Evolutionary conservation across 2,329 filamentous ascomycete genomes (phyloP).

Genomic region (Phoma sp.): DNA sequence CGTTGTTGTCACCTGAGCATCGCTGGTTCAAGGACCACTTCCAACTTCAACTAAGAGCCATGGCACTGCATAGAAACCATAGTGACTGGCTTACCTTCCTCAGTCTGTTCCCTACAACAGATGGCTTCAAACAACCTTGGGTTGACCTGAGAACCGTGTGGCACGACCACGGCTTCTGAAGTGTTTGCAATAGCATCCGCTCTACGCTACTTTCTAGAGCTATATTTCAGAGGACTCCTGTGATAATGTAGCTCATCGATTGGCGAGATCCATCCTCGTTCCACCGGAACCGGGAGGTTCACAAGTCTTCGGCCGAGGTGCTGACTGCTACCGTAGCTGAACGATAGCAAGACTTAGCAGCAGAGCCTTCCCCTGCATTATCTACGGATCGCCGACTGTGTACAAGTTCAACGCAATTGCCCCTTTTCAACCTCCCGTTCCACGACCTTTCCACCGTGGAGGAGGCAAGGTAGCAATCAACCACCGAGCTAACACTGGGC

Average conservation of each 20-base stretch:
- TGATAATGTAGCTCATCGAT: no score
- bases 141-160: constrained; percentile 15
- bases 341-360: background rate
- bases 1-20: constrained; percentile 20
- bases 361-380: background rate
- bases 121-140: constrained; percentile 15
- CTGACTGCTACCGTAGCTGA: background rate
- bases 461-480: background rate
- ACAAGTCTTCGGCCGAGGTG: background rate
- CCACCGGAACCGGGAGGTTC: background rate
- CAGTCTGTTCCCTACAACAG: constrained; percentile 20
- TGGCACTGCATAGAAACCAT: constrained; percentile 16
- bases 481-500: background rate
- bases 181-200: background rate
- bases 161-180: constrained; percentile 4
- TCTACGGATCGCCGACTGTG: background rate
- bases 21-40: constrained; percentile 28
- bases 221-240: no score
- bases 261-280: no score
- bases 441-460: background rate
- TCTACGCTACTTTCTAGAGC: no score
- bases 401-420: no score
- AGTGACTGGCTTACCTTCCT: constrained; percentile 14
- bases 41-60: constrained; percentile 15
- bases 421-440: no score